Evolutionary conservation across 2,329 filamentous ascomycete species (phyloP).

Genomic region (Aureobasidium sp.): DNA sequence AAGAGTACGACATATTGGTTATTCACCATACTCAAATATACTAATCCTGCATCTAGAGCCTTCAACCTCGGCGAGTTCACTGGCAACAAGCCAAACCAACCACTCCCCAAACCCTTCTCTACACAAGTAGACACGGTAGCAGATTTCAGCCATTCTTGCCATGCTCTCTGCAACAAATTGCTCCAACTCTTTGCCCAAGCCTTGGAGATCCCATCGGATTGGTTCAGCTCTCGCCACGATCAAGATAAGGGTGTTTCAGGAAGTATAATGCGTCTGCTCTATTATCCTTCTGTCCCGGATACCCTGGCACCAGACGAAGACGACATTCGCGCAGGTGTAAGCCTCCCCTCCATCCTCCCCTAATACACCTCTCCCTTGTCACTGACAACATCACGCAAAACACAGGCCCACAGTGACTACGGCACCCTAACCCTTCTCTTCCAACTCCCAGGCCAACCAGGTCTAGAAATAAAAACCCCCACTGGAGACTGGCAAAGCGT

Average conservation of each 20-base stretch:
- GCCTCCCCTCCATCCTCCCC: background rate
- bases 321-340: slow-evolving; percentile 68
- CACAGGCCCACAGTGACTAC: slow-evolving; percentile 76
- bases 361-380: too few relatives aligned
- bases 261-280: slow-evolving; percentile 49
- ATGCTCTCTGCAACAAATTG: slow-evolving; percentile 63
- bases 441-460: slow-evolving; percentile 75
- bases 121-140: slow-evolving; percentile 55
- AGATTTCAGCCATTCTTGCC: slow-evolving; percentile 64
- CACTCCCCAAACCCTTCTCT: slow-evolving; percentile 60
- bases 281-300: slow-evolving; percentile 28
- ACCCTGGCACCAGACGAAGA: slow-evolving; percentile 40
- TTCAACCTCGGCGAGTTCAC: slow-evolving; percentile 86
- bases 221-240: slow-evolving; percentile 58
- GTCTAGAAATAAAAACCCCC: slow-evolving; percentile 70
- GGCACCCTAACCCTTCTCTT: slow-evolving; percentile 66
- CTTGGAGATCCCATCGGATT: slow-evolving; percentile 48
- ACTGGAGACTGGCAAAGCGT: slow-evolving; percentile 37
- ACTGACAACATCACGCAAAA: background rate
- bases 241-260: slow-evolving; percentile 43
- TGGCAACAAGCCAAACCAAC: slow-evolving; percentile 62
- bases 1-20: slow-evolving; percentile 55
- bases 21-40: background rate
- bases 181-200: slow-evolving; percentile 72
- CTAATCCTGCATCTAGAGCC: slow-evolving; percentile 49